Evolutionary conservation across 2,329 filamentous ascomycete species (phyloP).

Genomic region (Fonsecaea pedrosoi): DNA sequence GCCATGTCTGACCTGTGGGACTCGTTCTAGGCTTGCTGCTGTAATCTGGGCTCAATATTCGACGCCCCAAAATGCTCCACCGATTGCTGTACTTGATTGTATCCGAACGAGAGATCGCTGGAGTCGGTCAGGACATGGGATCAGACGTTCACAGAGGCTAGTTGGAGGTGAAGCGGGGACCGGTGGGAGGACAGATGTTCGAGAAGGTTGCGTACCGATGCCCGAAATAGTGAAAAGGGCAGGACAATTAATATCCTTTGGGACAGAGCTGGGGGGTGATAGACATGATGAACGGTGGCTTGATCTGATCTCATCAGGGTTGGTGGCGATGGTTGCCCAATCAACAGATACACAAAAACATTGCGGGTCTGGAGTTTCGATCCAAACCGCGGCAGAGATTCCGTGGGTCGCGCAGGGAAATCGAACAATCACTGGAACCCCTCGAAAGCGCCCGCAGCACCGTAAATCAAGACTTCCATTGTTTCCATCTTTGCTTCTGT

Average conservation of each 20-base stretch:
- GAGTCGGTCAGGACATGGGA: too few relatives aligned
- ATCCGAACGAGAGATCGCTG: neutral
- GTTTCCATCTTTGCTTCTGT: neutral
- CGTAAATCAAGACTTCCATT: neutral
- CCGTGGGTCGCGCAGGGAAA: neutral
- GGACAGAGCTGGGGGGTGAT: neutral
- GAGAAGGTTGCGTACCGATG: neutral
- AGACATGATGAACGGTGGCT: neutral
- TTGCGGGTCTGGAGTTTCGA: neutral
- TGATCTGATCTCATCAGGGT: constrained; percentile 12
- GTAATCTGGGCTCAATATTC: neutral
- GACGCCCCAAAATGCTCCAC: neutral
- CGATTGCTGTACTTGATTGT: neutral
- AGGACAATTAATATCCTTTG: neutral
- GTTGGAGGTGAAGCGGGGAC: too few relatives aligned
- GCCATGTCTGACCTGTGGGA: neutral
- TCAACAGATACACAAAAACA: constrained; percentile 13
- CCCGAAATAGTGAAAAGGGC: neutral
- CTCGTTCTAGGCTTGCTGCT: neutral
- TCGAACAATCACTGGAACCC: neutral
- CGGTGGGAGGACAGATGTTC: too few relatives aligned
- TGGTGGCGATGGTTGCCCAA: constrained; percentile 9
- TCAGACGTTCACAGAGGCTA: too few relatives aligned
- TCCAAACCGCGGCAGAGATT: neutral
- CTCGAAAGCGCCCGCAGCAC: neutral